Conservation (phyloP, 2,329 filamentous ascomycete genomes). For the Lasiodiplodia gonubiensis region DNA sequence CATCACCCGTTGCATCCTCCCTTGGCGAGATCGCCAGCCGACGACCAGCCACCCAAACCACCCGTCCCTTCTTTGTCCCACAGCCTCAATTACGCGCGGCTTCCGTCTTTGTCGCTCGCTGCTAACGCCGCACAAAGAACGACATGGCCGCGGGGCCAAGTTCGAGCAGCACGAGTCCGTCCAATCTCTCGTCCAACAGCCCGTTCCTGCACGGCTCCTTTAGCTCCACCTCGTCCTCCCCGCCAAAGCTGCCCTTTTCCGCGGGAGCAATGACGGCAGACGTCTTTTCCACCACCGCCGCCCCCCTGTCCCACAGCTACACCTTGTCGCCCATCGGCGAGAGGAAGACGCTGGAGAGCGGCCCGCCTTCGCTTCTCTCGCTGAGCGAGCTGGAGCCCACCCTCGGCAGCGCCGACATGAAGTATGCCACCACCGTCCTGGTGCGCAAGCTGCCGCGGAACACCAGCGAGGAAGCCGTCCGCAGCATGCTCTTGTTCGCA, state of each 20-base stretch:
- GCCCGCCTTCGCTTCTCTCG: constrained; percentile 42
- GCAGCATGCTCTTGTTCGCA: constrained; percentile 69
- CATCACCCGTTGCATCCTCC: constrained; percentile 22
- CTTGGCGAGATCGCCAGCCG: neutral
- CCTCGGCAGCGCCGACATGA: constrained; percentile 31
- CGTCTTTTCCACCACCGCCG: constrained; percentile 43
- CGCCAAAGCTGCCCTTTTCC: constrained; percentile 43
- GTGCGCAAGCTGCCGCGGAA: constrained; percentile 66
- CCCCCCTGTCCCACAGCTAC: constrained; percentile 43
- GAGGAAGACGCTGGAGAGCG: constrained; percentile 47
- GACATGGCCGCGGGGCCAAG: constrained; percentile 49
- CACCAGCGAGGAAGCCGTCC: constrained; percentile 63
- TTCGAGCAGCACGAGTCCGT: constrained; percentile 50
- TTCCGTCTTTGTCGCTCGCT: constrained; percentile 21
- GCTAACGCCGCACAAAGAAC: constrained; percentile 26
- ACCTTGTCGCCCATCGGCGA: constrained; percentile 50
- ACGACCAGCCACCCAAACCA: neutral
- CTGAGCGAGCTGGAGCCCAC: constrained; percentile 45
- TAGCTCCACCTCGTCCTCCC: constrained; percentile 48
- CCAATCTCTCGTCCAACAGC: constrained; percentile 45
- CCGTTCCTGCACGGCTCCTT: constrained; percentile 47
- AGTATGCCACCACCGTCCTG: constrained; percentile 50
- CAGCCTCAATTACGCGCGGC: constrained; percentile 22
- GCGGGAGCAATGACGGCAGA: constrained; percentile 48
- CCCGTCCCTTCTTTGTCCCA: constrained; percentile 27